Evolutionary conservation across 352 stramenopile genomes (phyloP).

Genomic region (Phytophthora pisi): DNA sequence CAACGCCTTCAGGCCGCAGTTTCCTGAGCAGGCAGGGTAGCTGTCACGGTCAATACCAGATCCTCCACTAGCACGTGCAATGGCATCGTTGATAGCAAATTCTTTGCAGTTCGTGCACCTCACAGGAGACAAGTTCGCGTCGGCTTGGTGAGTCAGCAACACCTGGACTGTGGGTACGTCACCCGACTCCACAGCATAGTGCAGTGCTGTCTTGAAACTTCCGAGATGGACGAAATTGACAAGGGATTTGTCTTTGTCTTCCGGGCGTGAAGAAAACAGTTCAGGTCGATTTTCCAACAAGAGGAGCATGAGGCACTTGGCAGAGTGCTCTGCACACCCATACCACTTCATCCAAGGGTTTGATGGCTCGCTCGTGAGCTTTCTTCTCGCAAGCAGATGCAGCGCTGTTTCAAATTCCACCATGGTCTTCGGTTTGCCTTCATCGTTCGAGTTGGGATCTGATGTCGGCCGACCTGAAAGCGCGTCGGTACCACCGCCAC

Average conservation of each 20-base stretch:
- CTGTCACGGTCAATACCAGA: constrained; percentile 11
- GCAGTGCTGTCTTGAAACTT: constrained; percentile 63
- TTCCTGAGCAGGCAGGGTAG: constrained; percentile 29
- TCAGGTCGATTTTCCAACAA: constrained; percentile 47
- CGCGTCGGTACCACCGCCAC: background rate
- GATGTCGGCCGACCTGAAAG: background rate
- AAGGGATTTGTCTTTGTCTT: constrained; percentile 27
- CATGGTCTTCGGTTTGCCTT: constrained; percentile 28
- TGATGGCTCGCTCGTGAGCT: constrained; percentile 40
- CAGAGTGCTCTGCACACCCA: constrained; percentile 26
- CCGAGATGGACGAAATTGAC: constrained; percentile 56
- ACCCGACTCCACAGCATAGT: constrained; percentile 57
- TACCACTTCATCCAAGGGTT: constrained; percentile 50
- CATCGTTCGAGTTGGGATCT: background rate
- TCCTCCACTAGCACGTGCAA: constrained; percentile 13
- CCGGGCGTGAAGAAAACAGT: constrained; percentile 26
- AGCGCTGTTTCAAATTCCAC: constrained; percentile 58
- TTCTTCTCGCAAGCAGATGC: constrained; percentile 53
- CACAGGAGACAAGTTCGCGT: constrained; percentile 62
- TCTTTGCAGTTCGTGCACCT: constrained; percentile 50
- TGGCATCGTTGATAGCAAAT: constrained; percentile 21
- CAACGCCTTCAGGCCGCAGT: constrained; percentile 43
- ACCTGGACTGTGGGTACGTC: constrained; percentile 46
- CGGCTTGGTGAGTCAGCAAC: constrained; percentile 42
- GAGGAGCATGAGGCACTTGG: constrained; percentile 51